Percentiles rank a stretch among this genome's conserved stretches.
phyloP scores from a whole-genome alignment of 306 rosid genomes.

The Vachellia pachyceras region DNA sequence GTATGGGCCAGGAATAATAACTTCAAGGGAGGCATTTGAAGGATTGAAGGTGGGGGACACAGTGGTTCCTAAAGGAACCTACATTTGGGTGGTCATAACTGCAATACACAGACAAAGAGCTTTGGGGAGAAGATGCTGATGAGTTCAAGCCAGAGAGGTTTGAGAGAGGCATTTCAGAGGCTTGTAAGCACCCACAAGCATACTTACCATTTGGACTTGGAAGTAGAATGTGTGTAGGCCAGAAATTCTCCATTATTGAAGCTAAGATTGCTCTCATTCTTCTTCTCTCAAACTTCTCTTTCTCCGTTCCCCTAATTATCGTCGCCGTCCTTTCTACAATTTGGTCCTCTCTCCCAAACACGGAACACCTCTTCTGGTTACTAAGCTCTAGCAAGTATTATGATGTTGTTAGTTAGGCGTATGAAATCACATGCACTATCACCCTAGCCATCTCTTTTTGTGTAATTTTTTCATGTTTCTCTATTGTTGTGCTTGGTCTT shows the following conservation, averaged over 20 bases:
- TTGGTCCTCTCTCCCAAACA: constrained; percentile 35
- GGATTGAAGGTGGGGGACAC: constrained; percentile 41
- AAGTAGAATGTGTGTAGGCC: constrained; percentile 40
- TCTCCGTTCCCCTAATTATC: constrained; percentile 44
- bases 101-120: constrained; percentile 41
- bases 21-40: constrained; percentile 41
- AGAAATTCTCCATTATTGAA: constrained; percentile 34
- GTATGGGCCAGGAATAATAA: constrained; percentile 30
- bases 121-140: constrained; percentile 44
- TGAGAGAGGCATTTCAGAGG: constrained; percentile 36
- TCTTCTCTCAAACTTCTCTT: constrained; percentile 37
- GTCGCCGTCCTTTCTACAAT: constrained; percentile 29
- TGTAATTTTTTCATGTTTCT: not conserved
- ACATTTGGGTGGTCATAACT: constrained; percentile 31
- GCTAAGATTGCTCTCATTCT: constrained; percentile 30
- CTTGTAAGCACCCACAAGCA: constrained; percentile 46
- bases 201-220: constrained; percentile 52
- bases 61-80: constrained; percentile 42
- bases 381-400: constrained; percentile 12
- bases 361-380: constrained; percentile 38
- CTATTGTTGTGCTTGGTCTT: not conserved
- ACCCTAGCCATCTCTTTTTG: not conserved
- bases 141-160: constrained; percentile 50
- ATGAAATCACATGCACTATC: not conserved
- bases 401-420: not conserved